These are phyloP conservation scores for Zygosaccharomyces lentus DNA, from an alignment of 805 yeast genomes.

Conservation along the genomic window DNA sequence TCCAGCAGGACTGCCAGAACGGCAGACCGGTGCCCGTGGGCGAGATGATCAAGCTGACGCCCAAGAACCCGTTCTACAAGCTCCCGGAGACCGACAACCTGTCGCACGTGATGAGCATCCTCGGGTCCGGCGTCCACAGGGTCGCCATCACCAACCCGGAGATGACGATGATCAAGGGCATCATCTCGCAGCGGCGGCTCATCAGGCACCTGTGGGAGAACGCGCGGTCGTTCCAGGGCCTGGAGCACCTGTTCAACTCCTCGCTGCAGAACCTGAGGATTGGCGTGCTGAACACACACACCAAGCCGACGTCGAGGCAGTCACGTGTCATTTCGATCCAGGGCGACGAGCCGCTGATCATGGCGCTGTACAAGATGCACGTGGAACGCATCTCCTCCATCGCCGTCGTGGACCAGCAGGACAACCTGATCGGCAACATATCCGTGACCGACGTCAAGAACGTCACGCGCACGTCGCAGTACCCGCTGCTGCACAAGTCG, in stretches of 20 bases:
- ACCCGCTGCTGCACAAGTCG: constrained; percentile 72
- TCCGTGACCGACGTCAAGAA: constrained; percentile 91
- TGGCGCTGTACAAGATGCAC: constrained; percentile 84
- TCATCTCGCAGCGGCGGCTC: constrained; percentile 85
- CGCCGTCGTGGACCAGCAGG: constrained; percentile 82
- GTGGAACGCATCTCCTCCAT: constrained; percentile 78
- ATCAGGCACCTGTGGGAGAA: constrained; percentile 87
- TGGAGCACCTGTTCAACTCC: constrained; percentile 69
- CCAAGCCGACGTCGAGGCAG: constrained; percentile 37
- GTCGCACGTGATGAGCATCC: constrained; percentile 70
- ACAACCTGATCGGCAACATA: constrained; percentile 80
- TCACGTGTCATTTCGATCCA: constrained; percentile 69
- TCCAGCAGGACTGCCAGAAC: constrained; percentile 58
- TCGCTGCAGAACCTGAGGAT: constrained; percentile 69
- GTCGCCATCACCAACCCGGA: constrained; percentile 67
- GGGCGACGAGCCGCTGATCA: constrained; percentile 84
- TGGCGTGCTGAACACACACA: constrained; percentile 48
- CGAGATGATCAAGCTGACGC: constrained; percentile 77
- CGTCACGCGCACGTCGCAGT: constrained; percentile 81
- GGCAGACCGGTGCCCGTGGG: constrained; percentile 92
- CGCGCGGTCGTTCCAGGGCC: constrained; percentile 75
- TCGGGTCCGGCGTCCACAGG: constrained; percentile 95
- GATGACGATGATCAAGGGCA: constrained; percentile 63
- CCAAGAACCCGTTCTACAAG: constrained; percentile 83
- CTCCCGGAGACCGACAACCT: constrained; percentile 66